Percentiles rank a stretch among this genome's conserved stretches.
Evolutionary conservation across 139 green algal genomes (phyloP).

Genomic region (Closterium sp.): DNA sequence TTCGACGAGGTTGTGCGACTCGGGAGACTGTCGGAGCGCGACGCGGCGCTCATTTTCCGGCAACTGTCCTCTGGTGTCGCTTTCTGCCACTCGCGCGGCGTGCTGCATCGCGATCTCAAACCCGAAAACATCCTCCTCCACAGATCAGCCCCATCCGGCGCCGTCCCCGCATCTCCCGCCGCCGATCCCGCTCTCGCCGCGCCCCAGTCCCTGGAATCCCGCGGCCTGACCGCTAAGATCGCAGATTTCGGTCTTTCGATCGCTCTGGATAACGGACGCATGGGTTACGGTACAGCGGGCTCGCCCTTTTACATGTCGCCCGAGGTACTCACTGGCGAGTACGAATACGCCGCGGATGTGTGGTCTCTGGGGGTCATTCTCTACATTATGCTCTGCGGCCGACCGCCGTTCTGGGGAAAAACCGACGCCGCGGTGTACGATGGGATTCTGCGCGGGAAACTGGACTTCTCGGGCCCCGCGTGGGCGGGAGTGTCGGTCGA

Average conservation of each 20-base stretch:
- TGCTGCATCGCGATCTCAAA: constrained; percentile 77
- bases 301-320: constrained; percentile 73
- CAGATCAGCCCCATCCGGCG: constrained; percentile 57
- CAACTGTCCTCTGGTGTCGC: constrained; percentile 24
- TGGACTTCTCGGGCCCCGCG: constrained; percentile 19
- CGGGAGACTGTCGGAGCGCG: constrained; percentile 6
- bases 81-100: constrained; percentile 75
- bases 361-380: constrained; percentile 69
- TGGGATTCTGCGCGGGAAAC: constrained; percentile 34
- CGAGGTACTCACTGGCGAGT: constrained; percentile 63
- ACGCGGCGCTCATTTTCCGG: constrained; percentile 12
- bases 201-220: background rate
- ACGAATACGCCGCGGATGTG: constrained; percentile 60
- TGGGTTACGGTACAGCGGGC: constrained; percentile 68
- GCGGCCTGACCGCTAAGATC: constrained; percentile 63
- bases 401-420: constrained; percentile 48
- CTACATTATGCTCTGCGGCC: constrained; percentile 64
- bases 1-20: constrained; percentile 81
- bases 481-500: constrained; percentile 40
- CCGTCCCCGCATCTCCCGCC: constrained; percentile 80
- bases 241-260: constrained; percentile 73
- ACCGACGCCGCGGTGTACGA: constrained; percentile 53
- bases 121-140: constrained; percentile 90
- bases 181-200: background rate
- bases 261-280: constrained; percentile 48